Evolutionary conservation across 495 filamentous ascomycete genomes (phyloP), one percentile per base, ranked within the genome.

Genomic region (Trichoderma gamsii): DNA sequence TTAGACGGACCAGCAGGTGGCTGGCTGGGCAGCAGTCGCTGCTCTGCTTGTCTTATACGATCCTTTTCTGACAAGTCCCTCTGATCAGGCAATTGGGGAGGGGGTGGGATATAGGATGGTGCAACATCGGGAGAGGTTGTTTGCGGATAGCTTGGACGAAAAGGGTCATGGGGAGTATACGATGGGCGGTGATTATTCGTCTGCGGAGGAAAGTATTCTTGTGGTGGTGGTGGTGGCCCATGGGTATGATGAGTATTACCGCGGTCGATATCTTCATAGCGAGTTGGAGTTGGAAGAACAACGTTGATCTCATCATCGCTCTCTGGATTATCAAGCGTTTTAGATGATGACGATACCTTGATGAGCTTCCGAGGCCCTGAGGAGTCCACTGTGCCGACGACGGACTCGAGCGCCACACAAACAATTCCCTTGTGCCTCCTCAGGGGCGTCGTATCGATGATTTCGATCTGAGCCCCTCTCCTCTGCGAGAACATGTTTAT

Each of bases 401-500:
- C 80, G 43, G 97, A 85, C 72, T 97, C 93, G 71, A 94, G 93
- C 1, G 86, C 80, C 29, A 90, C 89, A 8, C 89, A 88, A 3
- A 97, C 88, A 7, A 97, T 91, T 13, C 90, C 91, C 72, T 96
- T 97, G 70, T 95, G 89, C 46, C 94, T 87, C 61, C 91, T 85
- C 18, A 98, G 88, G 65, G 88, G 84, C 71, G 93, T 90, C 0
- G 95, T 99, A 69, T 97, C 92, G n/a, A 97, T 84, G 69, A 97
- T 99, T 69, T 97, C 92, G 21, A 97, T 84, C 69, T 97, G 91
- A 69, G 88, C 87, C 3, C 87, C 87, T 13, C 86, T 86, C 87
- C 89, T 92, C 13, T 83, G 76, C 25, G 82, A 71, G 51, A 85
- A 69, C 52, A 80, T 76, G 35, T 77, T 52, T 8, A 67, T 70